Base-by-base conservation (phyloP, 1,284 basidiomycete species). In the Cutaneotrichosporon cyanovorans region DNA sequence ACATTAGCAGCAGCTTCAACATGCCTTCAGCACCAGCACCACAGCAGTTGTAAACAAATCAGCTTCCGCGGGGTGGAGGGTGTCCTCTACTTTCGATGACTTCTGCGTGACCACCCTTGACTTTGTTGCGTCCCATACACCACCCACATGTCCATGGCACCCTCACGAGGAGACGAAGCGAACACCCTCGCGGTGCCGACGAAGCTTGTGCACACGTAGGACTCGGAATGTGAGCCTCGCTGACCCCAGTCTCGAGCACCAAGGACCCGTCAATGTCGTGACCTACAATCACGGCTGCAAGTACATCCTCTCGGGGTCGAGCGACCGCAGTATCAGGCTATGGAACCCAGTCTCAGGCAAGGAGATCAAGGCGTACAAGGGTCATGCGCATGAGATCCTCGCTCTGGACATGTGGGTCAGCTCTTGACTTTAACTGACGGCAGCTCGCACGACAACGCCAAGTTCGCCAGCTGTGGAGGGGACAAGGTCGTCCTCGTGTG, bases 321-420 rank as follows among this genome's bases (percentile, higher is more conserved):
- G 87, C 64, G 95, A 98, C 71, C 80, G 91, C 39, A 81, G 83
- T 2, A 80, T 98, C 40, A 79, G 85, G 39, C 80, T 98, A 21
- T 97, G 90, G 87, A 98, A 96, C 69, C 85, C 89, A 1, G 75
- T 75, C 42, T 68, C 78, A 15, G 90, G 88, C 18, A 77, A 81
- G n/a, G 82, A 92, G 70, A 86, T 98, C 73, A 93, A 95, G 73
- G 72, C 77, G 0, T 98, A 96, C 65, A 74, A 80, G 36, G 87
- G 87, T 1, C 93, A 98, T 68, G 88, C 87, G 28, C 92, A 96
- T 65, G 91, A 96, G 64, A 86, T 99, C 6, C 78, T 96, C 18
- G 88, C 87, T 0, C 75, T 98, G 42, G 80, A 83, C 45, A 84
- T 93, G 89, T 91, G 64, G 62, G 84, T 60, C 19, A 44, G 2